Conservation (phyloP, 495 filamentous ascomycete genomes). For the Staphylotrichum tortipilum region DNA sequence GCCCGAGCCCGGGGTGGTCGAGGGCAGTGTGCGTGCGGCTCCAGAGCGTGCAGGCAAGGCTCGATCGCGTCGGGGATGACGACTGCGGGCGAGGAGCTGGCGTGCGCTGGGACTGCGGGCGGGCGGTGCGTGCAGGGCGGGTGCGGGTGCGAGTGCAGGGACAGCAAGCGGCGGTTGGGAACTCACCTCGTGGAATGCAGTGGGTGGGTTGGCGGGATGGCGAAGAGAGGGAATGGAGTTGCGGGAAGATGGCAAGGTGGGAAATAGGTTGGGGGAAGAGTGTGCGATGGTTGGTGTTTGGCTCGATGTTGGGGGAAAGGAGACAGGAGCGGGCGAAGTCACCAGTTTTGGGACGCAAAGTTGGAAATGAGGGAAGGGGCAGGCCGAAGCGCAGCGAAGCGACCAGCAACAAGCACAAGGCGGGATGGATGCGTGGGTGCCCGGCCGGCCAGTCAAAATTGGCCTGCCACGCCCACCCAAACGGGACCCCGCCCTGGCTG, state of each 20-base stretch:
- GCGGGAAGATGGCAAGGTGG: constrained; percentile 5
- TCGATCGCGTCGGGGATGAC: constrained; percentile 30
- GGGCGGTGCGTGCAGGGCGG: constrained; percentile 6
- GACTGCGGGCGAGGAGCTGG: constrained; percentile 20
- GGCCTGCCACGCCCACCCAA: constrained; percentile 18
- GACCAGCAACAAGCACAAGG: constrained; percentile 30
- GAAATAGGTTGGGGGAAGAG: constrained; percentile 7
- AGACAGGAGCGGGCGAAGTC: constrained; percentile 15
- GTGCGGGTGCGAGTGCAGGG: constrained; percentile 16
- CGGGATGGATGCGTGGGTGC: constrained; percentile 25
- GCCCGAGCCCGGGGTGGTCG: constrained; percentile 1
- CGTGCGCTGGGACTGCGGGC: constrained; percentile 20
- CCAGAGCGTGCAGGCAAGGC: constrained; percentile 8
- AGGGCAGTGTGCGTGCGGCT: constrained; percentile 4
- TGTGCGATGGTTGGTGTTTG: constrained; percentile 14
- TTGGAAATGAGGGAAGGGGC: constrained; percentile 35
- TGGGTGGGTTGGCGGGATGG: constrained; percentile 1
- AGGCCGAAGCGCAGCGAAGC: constrained; percentile 24
- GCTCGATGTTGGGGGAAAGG: constrained; percentile 23
- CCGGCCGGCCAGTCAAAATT: constrained; percentile 23
- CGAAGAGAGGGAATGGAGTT: background rate
- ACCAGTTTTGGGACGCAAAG: constrained; percentile 30
- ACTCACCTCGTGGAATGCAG: constrained; percentile 22
- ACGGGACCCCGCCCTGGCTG: constrained; percentile 9
- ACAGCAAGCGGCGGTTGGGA: constrained; percentile 3